Conservation (phyloP, 23 red algal species). For the Chondrus crispus region DNA sequence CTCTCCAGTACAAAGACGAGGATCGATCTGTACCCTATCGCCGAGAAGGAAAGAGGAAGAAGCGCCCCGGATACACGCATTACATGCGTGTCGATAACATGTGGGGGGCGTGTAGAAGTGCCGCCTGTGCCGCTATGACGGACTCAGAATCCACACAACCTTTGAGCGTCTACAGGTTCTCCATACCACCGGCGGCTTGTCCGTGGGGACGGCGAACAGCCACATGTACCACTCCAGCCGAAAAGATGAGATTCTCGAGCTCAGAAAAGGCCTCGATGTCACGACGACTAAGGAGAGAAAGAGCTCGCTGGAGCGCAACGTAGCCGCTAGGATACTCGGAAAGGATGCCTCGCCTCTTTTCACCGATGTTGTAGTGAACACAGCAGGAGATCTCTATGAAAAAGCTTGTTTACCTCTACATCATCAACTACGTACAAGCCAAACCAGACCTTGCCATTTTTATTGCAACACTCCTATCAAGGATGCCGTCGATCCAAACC, state of each 20-base stretch:
- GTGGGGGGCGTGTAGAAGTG: too few relatives aligned
- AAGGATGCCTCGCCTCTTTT: conserved; percentile 89
- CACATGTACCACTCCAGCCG: conserved; percentile 60
- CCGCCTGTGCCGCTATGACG: too few relatives aligned
- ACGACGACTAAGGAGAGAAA: conserved; percentile 53
- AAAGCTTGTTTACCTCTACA: conserved; percentile 97
- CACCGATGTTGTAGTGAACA: conserved; percentile 92
- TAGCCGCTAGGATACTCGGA: conserved; percentile 87
- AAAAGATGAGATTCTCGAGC: conserved; percentile 78
- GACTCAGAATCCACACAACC: too few relatives aligned
- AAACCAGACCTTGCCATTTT: conserved; percentile 91
- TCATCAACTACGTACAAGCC: conserved; percentile 82
- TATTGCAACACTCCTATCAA: conserved; percentile 90
- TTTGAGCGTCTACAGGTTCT: too few relatives aligned
- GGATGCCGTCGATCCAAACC: conserved; percentile 84
- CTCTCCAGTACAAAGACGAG: too few relatives aligned
- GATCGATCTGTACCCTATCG: too few relatives aligned
- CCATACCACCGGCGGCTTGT: too few relatives aligned
- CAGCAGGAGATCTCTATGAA: conserved; percentile 73
- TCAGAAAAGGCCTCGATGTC: conserved; percentile 67
- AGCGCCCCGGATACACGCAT: too few relatives aligned
- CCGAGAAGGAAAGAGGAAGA: too few relatives aligned
- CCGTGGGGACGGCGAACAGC: too few relatives aligned
- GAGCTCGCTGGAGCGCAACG: conserved; percentile 73
- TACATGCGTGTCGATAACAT: too few relatives aligned